Conservation (phyloP, 306 rosid species). For the Abrus pulchellus region DNA sequence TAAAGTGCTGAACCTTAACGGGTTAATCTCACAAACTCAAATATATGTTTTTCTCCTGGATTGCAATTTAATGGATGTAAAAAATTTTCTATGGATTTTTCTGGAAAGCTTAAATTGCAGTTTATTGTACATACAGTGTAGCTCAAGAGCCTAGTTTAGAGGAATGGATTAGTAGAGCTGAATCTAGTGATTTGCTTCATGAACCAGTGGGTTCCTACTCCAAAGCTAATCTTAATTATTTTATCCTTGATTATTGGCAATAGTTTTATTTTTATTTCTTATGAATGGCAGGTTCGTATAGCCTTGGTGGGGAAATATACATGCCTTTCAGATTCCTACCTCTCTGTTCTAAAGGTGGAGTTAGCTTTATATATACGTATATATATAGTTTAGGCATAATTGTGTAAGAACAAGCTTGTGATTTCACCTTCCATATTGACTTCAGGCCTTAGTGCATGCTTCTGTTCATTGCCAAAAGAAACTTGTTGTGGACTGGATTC, state of each 20-base stretch:
- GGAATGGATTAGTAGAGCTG: conserved; percentile 82
- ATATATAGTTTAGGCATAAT: conserved; percentile 8
- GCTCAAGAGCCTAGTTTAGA: conserved; percentile 64
- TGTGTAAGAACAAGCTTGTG: conserved; percentile 15
- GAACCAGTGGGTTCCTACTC: conserved; percentile 66
- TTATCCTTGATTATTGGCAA: conserved; percentile 24
- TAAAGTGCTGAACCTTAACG: conserved; percentile 68
- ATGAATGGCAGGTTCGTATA: conserved; percentile 74
- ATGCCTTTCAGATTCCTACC: conserved; percentile 88
- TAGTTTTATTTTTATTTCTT: conserved; percentile 8
- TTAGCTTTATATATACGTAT: conserved; percentile 2
- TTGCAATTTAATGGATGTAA: not conserved
- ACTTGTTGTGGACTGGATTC: conserved; percentile 81
- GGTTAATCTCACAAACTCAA: conserved; percentile 61
- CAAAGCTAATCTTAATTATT: conserved; percentile 30
- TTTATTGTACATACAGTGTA: conserved; percentile 56
- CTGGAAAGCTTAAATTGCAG: conserved; percentile 32
- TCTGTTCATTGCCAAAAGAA: conserved; percentile 73
- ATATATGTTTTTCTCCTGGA: conserved; percentile 10
- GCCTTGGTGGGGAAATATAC: conserved; percentile 97
- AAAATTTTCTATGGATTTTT: conserved; percentile 24
- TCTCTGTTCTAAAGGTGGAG: conserved; percentile 84
- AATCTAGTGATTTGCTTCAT: conserved; percentile 63
- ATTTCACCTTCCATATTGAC: conserved; percentile 16
- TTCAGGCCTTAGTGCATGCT: conserved; percentile 86